These are phyloP conservation scores for Capsicum pubescens DNA, from an alignment of 257 asterid species.

Conservation along the genomic window DNA sequence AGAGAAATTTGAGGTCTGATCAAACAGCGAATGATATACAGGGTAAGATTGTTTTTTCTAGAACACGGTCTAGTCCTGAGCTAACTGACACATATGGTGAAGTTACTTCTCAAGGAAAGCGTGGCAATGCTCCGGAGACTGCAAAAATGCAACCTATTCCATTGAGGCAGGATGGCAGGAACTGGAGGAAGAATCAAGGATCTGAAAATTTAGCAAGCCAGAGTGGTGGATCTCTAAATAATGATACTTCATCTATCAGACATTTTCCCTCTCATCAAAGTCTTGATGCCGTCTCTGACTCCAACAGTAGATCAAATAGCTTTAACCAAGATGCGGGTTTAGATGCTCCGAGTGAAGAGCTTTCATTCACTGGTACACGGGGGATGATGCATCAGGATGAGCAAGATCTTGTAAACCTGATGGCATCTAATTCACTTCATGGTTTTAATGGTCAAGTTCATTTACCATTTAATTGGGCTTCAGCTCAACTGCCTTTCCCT, in stretches of 20 bases:
- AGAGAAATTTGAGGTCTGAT: slow-evolving; percentile 60
- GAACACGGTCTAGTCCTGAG: slow-evolving; percentile 96
- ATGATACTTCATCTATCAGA: slow-evolving; percentile 52
- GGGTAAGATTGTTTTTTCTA: slow-evolving; percentile 66
- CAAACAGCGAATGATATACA: slow-evolving; percentile 58
- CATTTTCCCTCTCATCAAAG: slow-evolving; percentile 52
- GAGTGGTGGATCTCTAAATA: slow-evolving; percentile 52
- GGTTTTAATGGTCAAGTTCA: slow-evolving; percentile 72
- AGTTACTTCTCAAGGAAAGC: slow-evolving; percentile 31
- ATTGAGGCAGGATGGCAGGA: slow-evolving; percentile 50
- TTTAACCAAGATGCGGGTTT: slow-evolving; percentile 54
- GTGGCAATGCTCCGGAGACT: slow-evolving; percentile 55
- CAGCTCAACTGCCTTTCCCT: slow-evolving; percentile 77
- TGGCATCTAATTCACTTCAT: slow-evolving; percentile 84
- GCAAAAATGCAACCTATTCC: slow-evolving; percentile 49
- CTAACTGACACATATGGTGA: slow-evolving; percentile 75
- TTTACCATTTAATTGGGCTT: slow-evolving; percentile 64
- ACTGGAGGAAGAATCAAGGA: slow-evolving; percentile 56
- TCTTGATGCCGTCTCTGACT: slow-evolving; percentile 54
- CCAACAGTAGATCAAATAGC: slow-evolving; percentile 57
- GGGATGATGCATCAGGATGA: slow-evolving; percentile 78
- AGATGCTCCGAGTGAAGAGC: slow-evolving; percentile 60
- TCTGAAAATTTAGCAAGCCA: slow-evolving; percentile 60
- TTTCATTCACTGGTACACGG: slow-evolving; percentile 59
- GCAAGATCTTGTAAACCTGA: slow-evolving; percentile 83